phyloP scores from a whole-genome alignment of 2,329 filamentous ascomycete genomes.

The Xylariaceae sp. region DNA sequence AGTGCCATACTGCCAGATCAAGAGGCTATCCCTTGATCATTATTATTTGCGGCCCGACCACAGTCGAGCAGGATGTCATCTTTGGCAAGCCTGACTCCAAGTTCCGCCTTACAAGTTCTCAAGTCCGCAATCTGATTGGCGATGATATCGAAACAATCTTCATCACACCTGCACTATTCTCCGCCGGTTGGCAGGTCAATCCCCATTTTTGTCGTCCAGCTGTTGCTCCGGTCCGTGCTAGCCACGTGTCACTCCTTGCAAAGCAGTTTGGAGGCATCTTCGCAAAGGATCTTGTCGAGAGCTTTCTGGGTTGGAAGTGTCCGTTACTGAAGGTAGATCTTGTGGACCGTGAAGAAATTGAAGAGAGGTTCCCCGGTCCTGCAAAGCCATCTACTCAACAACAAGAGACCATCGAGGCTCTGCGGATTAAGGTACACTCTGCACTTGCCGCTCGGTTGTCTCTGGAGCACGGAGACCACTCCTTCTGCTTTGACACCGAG shows the following conservation, averaged over 20 bases:
- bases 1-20: slow-evolving; percentile 15
- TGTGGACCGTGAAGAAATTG: slow-evolving; percentile 5
- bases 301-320: slow-evolving; percentile 26
- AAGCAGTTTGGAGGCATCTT: slow-evolving; percentile 36
- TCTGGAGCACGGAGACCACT: slow-evolving; percentile 21
- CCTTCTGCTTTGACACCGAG: slow-evolving; percentile 29
- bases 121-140: slow-evolving; percentile 25
- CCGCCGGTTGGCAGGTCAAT: slow-evolving; percentile 37
- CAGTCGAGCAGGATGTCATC: slow-evolving; percentile 35
- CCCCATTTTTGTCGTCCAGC: slow-evolving; percentile 24
- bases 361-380: slow-evolving; percentile 20
- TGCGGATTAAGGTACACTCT: slow-evolving; percentile 25
- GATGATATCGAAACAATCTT: slow-evolving; percentile 21
- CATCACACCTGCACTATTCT: slow-evolving; percentile 35
- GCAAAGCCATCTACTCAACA: slow-evolving; percentile 17
- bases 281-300: slow-evolving; percentile 14
- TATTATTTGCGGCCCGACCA: slow-evolving; percentile 34
- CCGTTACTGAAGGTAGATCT: slow-evolving; percentile 26
- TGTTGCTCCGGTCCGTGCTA: slow-evolving; percentile 1
- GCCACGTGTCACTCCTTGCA: slow-evolving; percentile 28
- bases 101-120: slow-evolving; percentile 15
- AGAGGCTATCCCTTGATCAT: slow-evolving; percentile 26
- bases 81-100: slow-evolving; percentile 20
- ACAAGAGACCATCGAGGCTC: slow-evolving; percentile 6
- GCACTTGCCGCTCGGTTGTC: slow-evolving; percentile 22